Evolutionary conservation across 129 eudicot genomes (phyloP).

Genomic region (Sambucus nigra): DNA sequence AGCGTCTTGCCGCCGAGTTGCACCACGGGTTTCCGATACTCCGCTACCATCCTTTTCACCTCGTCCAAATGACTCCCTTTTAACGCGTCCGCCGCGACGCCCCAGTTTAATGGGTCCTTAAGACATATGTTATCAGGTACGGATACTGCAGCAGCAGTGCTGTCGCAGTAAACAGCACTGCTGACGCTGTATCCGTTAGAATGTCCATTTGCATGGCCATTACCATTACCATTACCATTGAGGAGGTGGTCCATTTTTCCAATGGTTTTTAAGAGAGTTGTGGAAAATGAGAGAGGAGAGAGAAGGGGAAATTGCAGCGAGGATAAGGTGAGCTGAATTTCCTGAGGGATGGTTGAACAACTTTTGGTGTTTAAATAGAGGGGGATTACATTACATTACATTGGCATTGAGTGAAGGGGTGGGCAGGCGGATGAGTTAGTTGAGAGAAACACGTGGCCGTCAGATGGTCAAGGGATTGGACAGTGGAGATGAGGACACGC

Average conservation of each 20-base stretch:
- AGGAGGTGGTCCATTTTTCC: conserved; percentile 3
- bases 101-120: conserved; percentile 60
- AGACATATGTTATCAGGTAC: conserved; percentile 7
- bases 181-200: too few relatives aligned
- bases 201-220: conserved; percentile 15
- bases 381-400: background rate
- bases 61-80: conserved; percentile 67
- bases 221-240: background rate
- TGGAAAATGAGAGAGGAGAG: background rate
- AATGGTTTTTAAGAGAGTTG: background rate
- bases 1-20: conserved; percentile 47
- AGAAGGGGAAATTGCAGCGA: conserved; percentile 27
- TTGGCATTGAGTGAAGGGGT: conserved; percentile 15
- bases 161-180: too few relatives aligned
- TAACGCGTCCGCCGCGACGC: conserved; percentile 38
- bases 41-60: conserved; percentile 69
- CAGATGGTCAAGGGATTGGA: conserved; percentile 16
- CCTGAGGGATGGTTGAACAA: conserved; percentile 31
- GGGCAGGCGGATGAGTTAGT: conserved; percentile 38
- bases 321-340: conserved; percentile 21
- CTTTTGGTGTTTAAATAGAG: conserved; percentile 27
- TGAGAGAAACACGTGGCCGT: conserved; percentile 30
- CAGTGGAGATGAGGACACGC: conserved; percentile 29
- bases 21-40: conserved; percentile 44
- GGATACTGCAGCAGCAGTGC: too few relatives aligned